These are phyloP conservation scores for Erodium trifolium DNA, from an alignment of 441 rosid genomes.

Conservation along the genomic window DNA sequence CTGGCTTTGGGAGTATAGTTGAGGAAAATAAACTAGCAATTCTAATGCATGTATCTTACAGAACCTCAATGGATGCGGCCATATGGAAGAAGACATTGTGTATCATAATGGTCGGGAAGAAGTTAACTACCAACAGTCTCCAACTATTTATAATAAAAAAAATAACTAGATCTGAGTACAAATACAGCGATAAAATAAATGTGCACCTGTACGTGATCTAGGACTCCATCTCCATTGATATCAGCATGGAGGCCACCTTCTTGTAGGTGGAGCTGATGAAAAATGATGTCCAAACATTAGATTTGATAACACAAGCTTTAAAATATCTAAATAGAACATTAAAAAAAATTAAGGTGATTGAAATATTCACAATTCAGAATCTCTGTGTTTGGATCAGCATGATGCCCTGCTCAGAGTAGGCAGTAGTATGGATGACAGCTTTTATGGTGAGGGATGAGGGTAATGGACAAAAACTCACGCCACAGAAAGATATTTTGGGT, in stretches of 20 bases:
- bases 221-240: conserved; percentile 97
- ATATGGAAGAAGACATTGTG: background rate
- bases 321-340: background rate
- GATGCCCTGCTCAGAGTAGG: background rate
- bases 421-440: background rate
- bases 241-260: conserved; percentile 99
- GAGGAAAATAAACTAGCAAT: background rate
- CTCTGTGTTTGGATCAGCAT: background rate
- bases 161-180: background rate
- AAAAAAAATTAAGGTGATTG: background rate
- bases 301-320: background rate
- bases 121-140: background rate
- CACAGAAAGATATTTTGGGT: background rate
- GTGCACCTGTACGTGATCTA: conserved; percentile 94
- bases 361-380: background rate
- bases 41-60: background rate
- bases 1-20: too few relatives aligned
- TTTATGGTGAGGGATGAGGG: background rate
- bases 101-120: background rate
- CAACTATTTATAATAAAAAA: background rate
- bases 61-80: background rate
- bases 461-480: background rate
- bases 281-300: conserved; percentile 16
- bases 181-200: background rate
- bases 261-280: conserved; percentile 74